phyloP scores from a whole-genome alignment of 2,329 filamentous ascomycete genomes.

The Xylaria sp. region DNA sequence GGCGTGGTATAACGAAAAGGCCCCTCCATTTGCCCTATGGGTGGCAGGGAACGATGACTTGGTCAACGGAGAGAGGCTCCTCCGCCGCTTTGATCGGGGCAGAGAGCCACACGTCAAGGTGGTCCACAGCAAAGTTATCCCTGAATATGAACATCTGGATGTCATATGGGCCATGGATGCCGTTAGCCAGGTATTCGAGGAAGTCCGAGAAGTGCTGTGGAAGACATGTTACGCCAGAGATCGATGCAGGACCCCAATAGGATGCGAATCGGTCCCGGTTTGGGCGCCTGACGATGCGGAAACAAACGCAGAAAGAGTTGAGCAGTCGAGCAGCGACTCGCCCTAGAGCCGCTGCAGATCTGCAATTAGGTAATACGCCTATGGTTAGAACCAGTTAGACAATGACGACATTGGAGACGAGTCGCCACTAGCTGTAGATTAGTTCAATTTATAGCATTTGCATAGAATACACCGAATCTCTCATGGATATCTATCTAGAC shows the following conservation, averaged over 20 bases:
- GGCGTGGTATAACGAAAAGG: conserved; percentile 85
- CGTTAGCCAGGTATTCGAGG: conserved; percentile 82
- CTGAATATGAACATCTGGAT: conserved; percentile 92
- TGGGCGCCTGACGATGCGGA: conserved; percentile 51
- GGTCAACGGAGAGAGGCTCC: conserved; percentile 81
- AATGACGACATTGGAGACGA: background rate
- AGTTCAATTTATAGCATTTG: background rate
- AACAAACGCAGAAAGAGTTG: conserved; percentile 37
- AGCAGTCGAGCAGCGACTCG: conserved; percentile 51
- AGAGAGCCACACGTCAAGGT: conserved; percentile 84
- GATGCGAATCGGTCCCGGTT: conserved; percentile 65
- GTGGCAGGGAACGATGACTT: conserved; percentile 84
- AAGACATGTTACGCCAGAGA: conserved; percentile 71
- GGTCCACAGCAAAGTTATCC: conserved; percentile 84
- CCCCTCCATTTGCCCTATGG: conserved; percentile 89
- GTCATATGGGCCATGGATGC: conserved; percentile 95
- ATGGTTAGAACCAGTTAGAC: background rate
- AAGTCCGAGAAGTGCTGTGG: conserved; percentile 86
- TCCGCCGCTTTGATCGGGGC: conserved; percentile 78
- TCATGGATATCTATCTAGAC: background rate
- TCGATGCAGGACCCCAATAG: conserved; percentile 71
- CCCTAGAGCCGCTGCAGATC: conserved; percentile 33
- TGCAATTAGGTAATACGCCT: conserved; percentile 1
- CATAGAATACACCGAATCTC: background rate
- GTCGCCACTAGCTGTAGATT: background rate